Conservation (phyloP, 257 asterid genomes). For the Asclepias syriaca region DNA sequence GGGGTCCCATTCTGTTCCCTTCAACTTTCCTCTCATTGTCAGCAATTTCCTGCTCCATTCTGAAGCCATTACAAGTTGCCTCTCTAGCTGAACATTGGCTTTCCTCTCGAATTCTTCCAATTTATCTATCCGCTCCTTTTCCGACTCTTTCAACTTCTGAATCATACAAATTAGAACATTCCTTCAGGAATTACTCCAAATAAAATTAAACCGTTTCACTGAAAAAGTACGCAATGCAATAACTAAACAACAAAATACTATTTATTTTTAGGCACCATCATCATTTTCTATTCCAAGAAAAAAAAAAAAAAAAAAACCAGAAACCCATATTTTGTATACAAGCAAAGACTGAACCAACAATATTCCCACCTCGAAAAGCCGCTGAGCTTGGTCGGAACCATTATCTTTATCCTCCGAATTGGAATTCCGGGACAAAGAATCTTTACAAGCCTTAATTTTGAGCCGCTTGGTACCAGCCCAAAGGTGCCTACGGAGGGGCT, state of each 20-base stretch:
- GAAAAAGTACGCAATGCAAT: not conserved
- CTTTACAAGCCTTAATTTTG: constrained; percentile 29
- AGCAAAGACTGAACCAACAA: constrained; percentile 14
- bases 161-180: constrained; percentile 33
- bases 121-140: constrained; percentile 58
- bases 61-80: constrained; percentile 94
- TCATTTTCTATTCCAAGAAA: not conserved
- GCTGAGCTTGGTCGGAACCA: constrained; percentile 43
- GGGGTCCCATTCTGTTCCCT: constrained; percentile 97
- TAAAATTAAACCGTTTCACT: not conserved
- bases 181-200: constrained; percentile 19
- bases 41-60: constrained; percentile 94
- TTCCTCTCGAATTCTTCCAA: constrained; percentile 83
- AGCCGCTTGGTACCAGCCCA: constrained; percentile 19
- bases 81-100: constrained; percentile 90
- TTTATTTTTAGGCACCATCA: not conserved
- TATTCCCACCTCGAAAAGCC: constrained; percentile 28
- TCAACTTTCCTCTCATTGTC: constrained; percentile 74
- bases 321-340: not conserved
- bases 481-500: constrained; percentile 3
- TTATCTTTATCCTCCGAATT: constrained; percentile 26
- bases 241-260: not conserved
- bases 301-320: not conserved
- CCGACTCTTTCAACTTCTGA: constrained; percentile 88
- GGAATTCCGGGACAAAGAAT: constrained; percentile 40